Conservation (phyloP, 192 early-diverging fungal genomes). For the Pilaira anomala region DNA sequence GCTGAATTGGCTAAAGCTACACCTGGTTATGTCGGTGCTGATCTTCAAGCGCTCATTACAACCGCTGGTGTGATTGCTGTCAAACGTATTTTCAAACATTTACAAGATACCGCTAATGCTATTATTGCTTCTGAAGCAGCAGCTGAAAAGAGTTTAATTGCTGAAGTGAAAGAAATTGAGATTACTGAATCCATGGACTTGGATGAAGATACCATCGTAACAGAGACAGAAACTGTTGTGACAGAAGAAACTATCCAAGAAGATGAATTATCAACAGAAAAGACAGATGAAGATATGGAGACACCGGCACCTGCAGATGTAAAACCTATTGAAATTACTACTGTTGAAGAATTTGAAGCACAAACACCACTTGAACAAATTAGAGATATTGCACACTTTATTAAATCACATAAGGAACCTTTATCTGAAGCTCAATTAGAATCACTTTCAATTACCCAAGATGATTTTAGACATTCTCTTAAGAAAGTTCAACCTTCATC, state of each 20-base stretch:
- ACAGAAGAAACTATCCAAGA: slow-evolving; percentile 3
- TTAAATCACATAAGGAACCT: slow-evolving; percentile 66
- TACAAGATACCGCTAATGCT: slow-evolving; percentile 41
- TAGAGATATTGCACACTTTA: slow-evolving; percentile 69
- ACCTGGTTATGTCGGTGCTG: slow-evolving; percentile 97
- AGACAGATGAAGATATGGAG: not conserved
- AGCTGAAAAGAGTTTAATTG: not conserved
- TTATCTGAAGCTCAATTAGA: slow-evolving; percentile 80
- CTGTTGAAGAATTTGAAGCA: slow-evolving; percentile 31
- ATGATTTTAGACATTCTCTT: slow-evolving; percentile 84
- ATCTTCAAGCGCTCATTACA: slow-evolving; percentile 86
- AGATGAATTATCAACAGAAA: not conserved
- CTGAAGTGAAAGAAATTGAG: slow-evolving; percentile 12
- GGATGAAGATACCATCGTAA: slow-evolving; percentile 5
- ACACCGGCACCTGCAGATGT: slow-evolving; percentile 6
- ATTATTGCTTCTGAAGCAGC: slow-evolving; percentile 7
- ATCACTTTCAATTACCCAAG: slow-evolving; percentile 74
- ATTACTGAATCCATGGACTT: not conserved
- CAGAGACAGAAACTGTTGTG: not conserved
- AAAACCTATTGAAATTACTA: slow-evolving; percentile 26
- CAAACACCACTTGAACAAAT: slow-evolving; percentile 46
- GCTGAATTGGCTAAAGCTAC: slow-evolving; percentile 82
- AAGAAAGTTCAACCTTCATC: slow-evolving; percentile 93
- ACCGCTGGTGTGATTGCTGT: slow-evolving; percentile 92
- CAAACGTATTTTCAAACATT: slow-evolving; percentile 65